These are phyloP conservation scores for Geotrichum citri-aurantii DNA, from an alignment of 1,139 yeast species.

Conservation along the genomic window DNA sequence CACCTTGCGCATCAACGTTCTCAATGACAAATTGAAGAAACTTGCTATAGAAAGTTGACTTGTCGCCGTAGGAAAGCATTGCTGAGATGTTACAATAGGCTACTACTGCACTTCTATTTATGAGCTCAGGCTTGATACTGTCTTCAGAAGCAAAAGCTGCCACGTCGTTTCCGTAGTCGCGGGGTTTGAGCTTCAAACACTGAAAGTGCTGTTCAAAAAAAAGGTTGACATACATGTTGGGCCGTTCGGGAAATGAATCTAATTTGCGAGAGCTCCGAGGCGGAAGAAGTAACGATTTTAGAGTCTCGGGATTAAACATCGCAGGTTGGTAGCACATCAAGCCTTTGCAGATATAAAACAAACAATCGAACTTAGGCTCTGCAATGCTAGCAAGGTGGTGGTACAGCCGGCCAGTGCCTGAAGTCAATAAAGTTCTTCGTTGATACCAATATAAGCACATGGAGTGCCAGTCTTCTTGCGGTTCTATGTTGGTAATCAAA, in stretches of 20 bases:
- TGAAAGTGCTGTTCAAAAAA: not conserved
- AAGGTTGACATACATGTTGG: slow-evolving; percentile 15
- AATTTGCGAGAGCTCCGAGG: not conserved
- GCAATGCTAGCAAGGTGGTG: slow-evolving; percentile 32
- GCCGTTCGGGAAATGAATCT: not conserved
- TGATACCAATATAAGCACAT: slow-evolving; percentile 33
- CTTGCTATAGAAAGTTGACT: not conserved
- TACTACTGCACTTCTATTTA: slow-evolving; percentile 23
- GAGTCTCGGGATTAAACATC: slow-evolving; percentile 15
- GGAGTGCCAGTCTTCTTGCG: slow-evolving; percentile 30
- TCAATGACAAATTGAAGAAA: slow-evolving; percentile 1
- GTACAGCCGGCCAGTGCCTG: slow-evolving; percentile 33
- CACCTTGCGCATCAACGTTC: not conserved
- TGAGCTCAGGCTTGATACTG: not conserved
- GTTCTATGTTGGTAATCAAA: slow-evolving; percentile 24
- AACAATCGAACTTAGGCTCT: slow-evolving; percentile 27
- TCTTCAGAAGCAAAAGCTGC: not conserved
- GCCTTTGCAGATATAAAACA: slow-evolving; percentile 33
- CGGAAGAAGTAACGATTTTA: slow-evolving; percentile 5
- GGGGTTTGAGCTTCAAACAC: not conserved
- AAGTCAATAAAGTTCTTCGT: slow-evolving; percentile 28
- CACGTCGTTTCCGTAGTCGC: not conserved
- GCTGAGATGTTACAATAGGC: slow-evolving; percentile 30
- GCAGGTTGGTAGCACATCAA: slow-evolving; percentile 27
- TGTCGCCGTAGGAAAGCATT: slow-evolving; percentile 26